Evolutionary conservation across 2,329 filamentous ascomycete species (phyloP).

Genomic region (Pestalotiopsis sp.): DNA sequence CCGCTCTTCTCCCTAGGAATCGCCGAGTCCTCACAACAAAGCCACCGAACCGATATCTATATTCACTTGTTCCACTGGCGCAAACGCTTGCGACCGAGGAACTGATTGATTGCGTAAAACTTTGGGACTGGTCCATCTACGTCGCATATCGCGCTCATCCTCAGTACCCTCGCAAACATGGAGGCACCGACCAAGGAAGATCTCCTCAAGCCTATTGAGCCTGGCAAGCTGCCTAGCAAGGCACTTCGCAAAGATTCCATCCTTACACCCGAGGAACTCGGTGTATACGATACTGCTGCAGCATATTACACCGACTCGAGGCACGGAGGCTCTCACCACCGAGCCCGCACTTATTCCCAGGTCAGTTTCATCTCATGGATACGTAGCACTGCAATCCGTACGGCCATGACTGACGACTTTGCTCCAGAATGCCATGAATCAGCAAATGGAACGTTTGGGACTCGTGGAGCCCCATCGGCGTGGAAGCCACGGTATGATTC

Average conservation of each 20-base stretch:
- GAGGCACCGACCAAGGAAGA: slow-evolving; percentile 1
- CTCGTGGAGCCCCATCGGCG: slow-evolving; percentile 58
- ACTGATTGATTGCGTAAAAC: neutral
- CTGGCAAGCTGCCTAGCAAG: neutral
- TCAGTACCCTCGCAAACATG: neutral
- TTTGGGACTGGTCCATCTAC: neutral
- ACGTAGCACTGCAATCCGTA: neutral
- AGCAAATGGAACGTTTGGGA: slow-evolving; percentile 55
- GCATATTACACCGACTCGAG: slow-evolving; percentile 63
- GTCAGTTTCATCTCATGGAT: slow-evolving; percentile 33
- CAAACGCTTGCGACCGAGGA: neutral
- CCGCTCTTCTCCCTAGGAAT: neutral
- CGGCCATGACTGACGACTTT: neutral
- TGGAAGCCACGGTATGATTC: slow-evolving; percentile 58
- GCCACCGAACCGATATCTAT: neutral
- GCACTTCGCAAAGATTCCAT: slow-evolving; percentile 20
- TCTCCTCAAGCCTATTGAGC: slow-evolving; percentile 1
- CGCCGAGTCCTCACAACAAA: neutral
- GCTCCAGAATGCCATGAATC: slow-evolving; percentile 53
- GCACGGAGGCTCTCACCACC: slow-evolving; percentile 49
- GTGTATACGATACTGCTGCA: slow-evolving; percentile 59
- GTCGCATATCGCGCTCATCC: too few relatives aligned
- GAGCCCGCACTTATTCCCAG: slow-evolving; percentile 61
- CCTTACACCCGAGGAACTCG: slow-evolving; percentile 46
- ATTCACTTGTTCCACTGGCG: neutral